Percentiles rank a stretch among this genome's conserved stretches.
Evolutionary conservation across 1,284 basidiomycete genomes (phyloP).

Genomic region (Cutaneotrichosporon mucoides): DNA sequence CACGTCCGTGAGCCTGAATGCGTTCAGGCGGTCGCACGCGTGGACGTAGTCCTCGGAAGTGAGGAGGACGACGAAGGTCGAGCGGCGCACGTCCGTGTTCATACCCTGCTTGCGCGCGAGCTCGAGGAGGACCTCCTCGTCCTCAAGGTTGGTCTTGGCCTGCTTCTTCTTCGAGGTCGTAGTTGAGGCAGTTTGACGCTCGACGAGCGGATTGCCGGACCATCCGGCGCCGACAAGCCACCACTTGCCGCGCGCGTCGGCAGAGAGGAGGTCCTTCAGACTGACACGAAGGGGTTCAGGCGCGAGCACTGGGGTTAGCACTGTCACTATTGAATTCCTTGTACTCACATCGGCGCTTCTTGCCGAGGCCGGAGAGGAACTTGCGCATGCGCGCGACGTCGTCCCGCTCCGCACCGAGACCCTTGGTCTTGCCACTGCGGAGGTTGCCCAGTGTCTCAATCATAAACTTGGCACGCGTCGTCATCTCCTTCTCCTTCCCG

Average conservation of each 20-base stretch:
- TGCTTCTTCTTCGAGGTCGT: conserved; percentile 4
- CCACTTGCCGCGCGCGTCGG: conserved; percentile 91
- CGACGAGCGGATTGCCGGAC: conserved; percentile 82
- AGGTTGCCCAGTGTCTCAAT: conserved; percentile 82
- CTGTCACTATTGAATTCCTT: neutral
- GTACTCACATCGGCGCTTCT: conserved; percentile 65
- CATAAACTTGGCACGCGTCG: conserved; percentile 75
- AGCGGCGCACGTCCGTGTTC: conserved; percentile 92
- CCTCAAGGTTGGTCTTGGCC: conserved; percentile 25
- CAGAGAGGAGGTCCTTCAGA: conserved; percentile 76
- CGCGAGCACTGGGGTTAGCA: conserved; percentile 58
- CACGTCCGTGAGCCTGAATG: conserved; percentile 77
- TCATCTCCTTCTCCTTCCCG: conserved; percentile 57
- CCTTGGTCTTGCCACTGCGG: conserved; percentile 85
- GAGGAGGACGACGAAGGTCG: conserved; percentile 90
- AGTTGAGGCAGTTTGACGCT: conserved; percentile 39
- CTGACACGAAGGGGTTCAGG: conserved; percentile 80
- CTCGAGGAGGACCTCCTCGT: conserved; percentile 61
- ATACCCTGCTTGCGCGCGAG: conserved; percentile 92
- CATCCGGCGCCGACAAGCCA: conserved; percentile 98
- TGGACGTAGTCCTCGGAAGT: conserved; percentile 95
- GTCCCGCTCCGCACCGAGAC: conserved; percentile 55
- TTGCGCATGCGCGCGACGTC: conserved; percentile 69
- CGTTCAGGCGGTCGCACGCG: conserved; percentile 78
- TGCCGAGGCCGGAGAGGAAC: conserved; percentile 67